phyloP scores from a whole-genome alignment of 768 basidiomycete species.

The Lentinula guzmanii region DNA sequence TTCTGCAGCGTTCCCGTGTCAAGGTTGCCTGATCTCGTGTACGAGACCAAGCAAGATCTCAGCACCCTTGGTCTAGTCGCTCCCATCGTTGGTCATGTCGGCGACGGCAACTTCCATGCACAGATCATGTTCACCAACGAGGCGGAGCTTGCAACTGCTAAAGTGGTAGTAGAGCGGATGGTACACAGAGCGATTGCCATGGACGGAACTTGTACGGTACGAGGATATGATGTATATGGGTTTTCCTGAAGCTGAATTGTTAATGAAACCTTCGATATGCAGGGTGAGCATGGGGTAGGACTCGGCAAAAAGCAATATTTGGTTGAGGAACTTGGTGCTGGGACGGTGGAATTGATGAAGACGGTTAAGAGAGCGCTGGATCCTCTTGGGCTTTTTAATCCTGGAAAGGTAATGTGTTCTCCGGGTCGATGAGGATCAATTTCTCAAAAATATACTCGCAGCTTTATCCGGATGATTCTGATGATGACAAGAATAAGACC shows the following conservation, averaged over 20 bases:
- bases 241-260: background rate
- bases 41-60: conserved; percentile 70
- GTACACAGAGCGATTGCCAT: conserved; percentile 61
- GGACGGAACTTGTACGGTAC: conserved; percentile 60
- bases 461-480: conserved; percentile 5
- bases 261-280: background rate
- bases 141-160: conserved; percentile 38
- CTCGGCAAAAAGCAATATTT: conserved; percentile 80
- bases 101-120: conserved; percentile 55
- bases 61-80: conserved; percentile 47
- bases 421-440: background rate
- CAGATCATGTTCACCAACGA: conserved; percentile 53
- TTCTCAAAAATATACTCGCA: background rate
- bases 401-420: conserved; percentile 56
- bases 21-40: conserved; percentile 55
- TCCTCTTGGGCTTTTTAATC: conserved; percentile 74
- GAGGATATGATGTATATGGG: no score
- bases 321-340: conserved; percentile 71
- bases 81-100: conserved; percentile 71
- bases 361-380: conserved; percentile 71
- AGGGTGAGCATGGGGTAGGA: conserved; percentile 83
- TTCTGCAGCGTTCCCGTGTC: conserved; percentile 52
- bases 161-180: conserved; percentile 51
- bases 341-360: conserved; percentile 83
- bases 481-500: background rate